Percentiles rank a stretch among this genome's conserved stretches.
Conservation (phyloP, 75 land plant genomes). For the Selaginella tamariscina region DNA sequence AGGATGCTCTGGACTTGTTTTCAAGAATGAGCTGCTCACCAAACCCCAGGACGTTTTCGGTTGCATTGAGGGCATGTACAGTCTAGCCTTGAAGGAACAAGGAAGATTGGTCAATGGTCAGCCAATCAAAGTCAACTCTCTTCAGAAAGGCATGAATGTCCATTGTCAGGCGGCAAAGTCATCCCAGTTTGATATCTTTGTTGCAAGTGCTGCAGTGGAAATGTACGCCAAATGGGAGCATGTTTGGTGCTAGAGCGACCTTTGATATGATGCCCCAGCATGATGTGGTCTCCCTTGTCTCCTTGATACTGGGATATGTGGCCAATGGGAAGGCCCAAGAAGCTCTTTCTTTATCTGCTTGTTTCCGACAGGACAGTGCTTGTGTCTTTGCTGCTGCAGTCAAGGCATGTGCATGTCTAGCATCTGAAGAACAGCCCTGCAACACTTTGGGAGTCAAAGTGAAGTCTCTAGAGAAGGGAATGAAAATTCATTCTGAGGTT, state of each 20-base stretch:
- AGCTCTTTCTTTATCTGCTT: not conserved
- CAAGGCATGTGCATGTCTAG: slow-evolving; percentile 13
- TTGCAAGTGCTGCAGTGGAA: not conserved
- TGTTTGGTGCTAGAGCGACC: not conserved
- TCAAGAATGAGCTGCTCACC: too few relatives aligned
- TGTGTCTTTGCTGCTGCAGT: slow-evolving; percentile 8
- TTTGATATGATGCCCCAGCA: not conserved
- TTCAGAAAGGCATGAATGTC: too few relatives aligned
- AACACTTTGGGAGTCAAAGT: too few relatives aligned
- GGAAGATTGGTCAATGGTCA: not conserved
- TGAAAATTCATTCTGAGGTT: slow-evolving; percentile 5
- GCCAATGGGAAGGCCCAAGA: not conserved
- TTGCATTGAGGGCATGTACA: not conserved
- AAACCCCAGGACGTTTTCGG: not conserved
- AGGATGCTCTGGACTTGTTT: too few relatives aligned
- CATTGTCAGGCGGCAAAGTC: not conserved
- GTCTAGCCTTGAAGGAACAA: not conserved
- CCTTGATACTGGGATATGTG: not conserved
- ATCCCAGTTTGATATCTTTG: not conserved
- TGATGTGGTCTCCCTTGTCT: not conserved
- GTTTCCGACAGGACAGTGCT: slow-evolving; percentile 8
- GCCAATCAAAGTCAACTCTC: too few relatives aligned
- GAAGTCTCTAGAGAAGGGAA: not conserved
- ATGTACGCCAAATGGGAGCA: not conserved
- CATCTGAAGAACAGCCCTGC: too few relatives aligned